Percentiles rank a stretch among this genome's conserved stretches.
Conservation (phyloP, 2,329 filamentous ascomycete genomes). For the Chrysoporthe austroafricana region DNA sequence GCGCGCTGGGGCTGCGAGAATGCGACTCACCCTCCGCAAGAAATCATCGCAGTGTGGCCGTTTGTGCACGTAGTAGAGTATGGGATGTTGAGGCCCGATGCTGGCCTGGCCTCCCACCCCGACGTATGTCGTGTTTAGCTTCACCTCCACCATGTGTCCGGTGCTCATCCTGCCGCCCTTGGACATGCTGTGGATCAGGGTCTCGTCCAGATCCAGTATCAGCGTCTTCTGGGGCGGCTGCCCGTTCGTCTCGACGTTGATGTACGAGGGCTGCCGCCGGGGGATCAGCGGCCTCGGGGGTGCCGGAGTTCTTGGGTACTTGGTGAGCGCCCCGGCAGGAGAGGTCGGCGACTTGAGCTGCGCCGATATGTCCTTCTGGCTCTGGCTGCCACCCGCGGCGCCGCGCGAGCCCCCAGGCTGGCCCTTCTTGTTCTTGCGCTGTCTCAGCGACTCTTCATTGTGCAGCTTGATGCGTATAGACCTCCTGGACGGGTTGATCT, state of each 20-base stretch:
- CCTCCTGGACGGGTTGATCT: constrained; percentile 69
- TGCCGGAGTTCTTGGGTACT: constrained; percentile 86
- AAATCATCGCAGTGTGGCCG: constrained; percentile 97
- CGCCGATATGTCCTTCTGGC: constrained; percentile 65
- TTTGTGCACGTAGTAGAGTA: constrained; percentile 98
- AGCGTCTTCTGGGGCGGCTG: constrained; percentile 82
- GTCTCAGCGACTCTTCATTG: constrained; percentile 74
- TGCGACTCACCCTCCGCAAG: constrained; percentile 69
- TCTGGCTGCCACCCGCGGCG: constrained; percentile 42
- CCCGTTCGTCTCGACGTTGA: constrained; percentile 58
- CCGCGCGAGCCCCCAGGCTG: constrained; percentile 52
- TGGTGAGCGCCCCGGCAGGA: constrained; percentile 75
- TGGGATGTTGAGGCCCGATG: constrained; percentile 87
- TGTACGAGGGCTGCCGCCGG: constrained; percentile 85
- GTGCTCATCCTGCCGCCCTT: constrained; percentile 95
- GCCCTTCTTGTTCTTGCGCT: constrained; percentile 71
- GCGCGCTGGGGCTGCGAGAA: neutral
- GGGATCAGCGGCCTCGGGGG: constrained; percentile 91
- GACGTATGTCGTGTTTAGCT: constrained; percentile 73
- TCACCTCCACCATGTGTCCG: constrained; percentile 98
- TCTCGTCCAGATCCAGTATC: constrained; percentile 95
- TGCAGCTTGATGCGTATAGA: constrained; percentile 92
- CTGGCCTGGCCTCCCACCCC: constrained; percentile 68
- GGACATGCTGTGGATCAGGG: constrained; percentile 95
- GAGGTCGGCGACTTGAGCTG: constrained; percentile 94